These are phyloP conservation scores for Mortierella antarctica DNA, from an alignment of 192 early-diverging fungal genomes.

Conservation along the genomic window DNA sequence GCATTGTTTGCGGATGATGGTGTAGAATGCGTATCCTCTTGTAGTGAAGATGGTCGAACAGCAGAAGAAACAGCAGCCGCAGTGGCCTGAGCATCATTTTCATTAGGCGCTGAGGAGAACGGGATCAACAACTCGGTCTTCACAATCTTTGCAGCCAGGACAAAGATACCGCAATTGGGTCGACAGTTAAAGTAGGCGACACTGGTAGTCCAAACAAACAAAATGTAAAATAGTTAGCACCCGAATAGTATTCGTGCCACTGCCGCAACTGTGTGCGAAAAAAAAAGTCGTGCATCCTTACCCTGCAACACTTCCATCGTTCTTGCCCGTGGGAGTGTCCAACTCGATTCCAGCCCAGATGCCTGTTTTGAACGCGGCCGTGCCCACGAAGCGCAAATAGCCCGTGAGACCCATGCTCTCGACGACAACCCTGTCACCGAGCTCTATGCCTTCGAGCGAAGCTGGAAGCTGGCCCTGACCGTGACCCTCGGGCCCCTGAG, in stretches of 20 bases:
- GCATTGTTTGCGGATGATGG: slow-evolving; percentile 44
- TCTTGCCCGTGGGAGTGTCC: slow-evolving; percentile 79
- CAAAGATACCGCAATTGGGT: slow-evolving; percentile 76
- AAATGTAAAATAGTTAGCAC: neutral
- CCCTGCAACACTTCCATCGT: slow-evolving; percentile 80
- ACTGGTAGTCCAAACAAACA: slow-evolving; percentile 49
- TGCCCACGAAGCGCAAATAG: slow-evolving; percentile 80
- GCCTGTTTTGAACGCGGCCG: slow-evolving; percentile 77
- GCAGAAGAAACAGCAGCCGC: slow-evolving; percentile 2
- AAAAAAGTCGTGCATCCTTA: slow-evolving; percentile 30
- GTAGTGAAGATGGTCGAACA: slow-evolving; percentile 16
- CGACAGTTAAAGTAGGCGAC: slow-evolving; percentile 78
- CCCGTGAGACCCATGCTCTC: slow-evolving; percentile 72
- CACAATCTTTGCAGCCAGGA: slow-evolving; percentile 70
- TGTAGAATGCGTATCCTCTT: slow-evolving; percentile 21
- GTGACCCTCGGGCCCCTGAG: neutral
- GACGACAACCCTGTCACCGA: slow-evolving; percentile 73
- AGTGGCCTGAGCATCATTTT: neutral
- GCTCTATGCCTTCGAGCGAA: slow-evolving; percentile 32
- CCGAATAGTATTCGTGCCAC: neutral
- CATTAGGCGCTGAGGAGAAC: neutral
- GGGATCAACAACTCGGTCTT: slow-evolving; percentile 25
- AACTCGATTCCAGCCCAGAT: slow-evolving; percentile 86
- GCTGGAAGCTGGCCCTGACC: slow-evolving; percentile 24
- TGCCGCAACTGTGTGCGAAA: neutral